Evolutionary conservation across 2,329 filamentous ascomycete species (phyloP), one percentile per base, ranked within the genome.

Genomic region (Pseudogymnoascus sp.): DNA sequence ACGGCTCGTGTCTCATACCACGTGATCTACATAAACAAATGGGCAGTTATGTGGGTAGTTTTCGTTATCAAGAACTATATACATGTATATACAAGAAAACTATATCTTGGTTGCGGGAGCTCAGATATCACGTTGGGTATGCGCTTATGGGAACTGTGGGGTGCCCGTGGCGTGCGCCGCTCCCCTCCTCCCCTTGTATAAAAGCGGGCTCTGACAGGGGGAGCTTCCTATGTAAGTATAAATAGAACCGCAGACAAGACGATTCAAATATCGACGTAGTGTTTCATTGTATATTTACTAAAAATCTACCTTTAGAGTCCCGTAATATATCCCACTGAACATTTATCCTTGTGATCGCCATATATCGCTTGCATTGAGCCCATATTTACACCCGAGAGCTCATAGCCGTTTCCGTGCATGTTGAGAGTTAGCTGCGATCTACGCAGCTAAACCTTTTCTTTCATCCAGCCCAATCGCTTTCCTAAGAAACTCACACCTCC

Each of bases 401-500:
- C 4, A 43, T 50, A 16, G 16, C 6, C 7, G 16, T 25, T 5
- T 12, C 25, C 14, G 11, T 4, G 25, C 5, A 54, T 9, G 11
- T 5, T 18, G n/a, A 18, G 25, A 33, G 25, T 5, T 16, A 5
- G 5, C 41, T 28, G 8, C 71, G 6, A 75, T 57, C 47, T 65
- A 65, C 62, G 67, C 30, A 59, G 20, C 60, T 30, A 25, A 12
- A 47, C 25, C 47, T 6, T 54, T 25, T 54, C 47, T 18, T 54
- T 54, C 16, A 64, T 67, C 63, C 62, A 71, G 16, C 57, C 72
- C 64, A 64, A 67, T 60, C 61, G 70, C 66, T 64, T 76, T 71
- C 77, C 78, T 9, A 78, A 59, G 61, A 76, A 78, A 62, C 76
- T 78, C 12, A 75, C 70, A 1, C 78, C 79, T 0, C 79, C 78